phyloP scores from a whole-genome alignment of 495 filamentous ascomycete genomes.

The Trichoderma gamsii region DNA sequence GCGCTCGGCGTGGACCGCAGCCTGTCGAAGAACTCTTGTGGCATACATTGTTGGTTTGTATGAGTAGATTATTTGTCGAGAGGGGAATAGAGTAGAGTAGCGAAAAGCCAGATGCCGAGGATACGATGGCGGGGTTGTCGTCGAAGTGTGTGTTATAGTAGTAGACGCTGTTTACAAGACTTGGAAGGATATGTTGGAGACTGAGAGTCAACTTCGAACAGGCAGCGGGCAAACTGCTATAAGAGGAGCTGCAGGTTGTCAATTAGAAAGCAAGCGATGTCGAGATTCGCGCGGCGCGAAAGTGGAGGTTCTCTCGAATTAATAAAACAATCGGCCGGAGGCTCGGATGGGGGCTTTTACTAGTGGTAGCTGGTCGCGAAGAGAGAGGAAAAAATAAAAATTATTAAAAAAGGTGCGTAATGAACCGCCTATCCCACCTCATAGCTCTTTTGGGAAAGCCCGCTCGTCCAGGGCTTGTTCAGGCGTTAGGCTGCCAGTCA shows the following conservation, averaged over 20 bases:
- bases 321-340: conserved; percentile 9
- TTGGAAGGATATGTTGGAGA: background rate
- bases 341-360: conserved; percentile 2
- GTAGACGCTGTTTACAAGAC: background rate
- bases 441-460: background rate
- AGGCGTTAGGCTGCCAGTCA: background rate
- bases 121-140: background rate
- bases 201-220: background rate
- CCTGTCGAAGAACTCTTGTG: conserved; percentile 61
- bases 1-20: conserved; percentile 55
- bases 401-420: conserved; percentile 17
- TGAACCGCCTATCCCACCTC: background rate
- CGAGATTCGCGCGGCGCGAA: background rate
- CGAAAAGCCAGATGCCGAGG: background rate
- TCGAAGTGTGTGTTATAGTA: background rate
- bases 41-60: conserved; percentile 48
- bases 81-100: no score
- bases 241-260: background rate
- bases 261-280: conserved; percentile 11
- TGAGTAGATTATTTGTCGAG: background rate
- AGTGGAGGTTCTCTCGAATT: conserved; percentile 7
- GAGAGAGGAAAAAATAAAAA: background rate
- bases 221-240: background rate
- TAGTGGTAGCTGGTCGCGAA: background rate
- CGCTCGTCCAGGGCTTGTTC: background rate